Base-by-base conservation (phyloP, 192 early-diverging fungal species). In the Thamnidium elegans region DNA sequence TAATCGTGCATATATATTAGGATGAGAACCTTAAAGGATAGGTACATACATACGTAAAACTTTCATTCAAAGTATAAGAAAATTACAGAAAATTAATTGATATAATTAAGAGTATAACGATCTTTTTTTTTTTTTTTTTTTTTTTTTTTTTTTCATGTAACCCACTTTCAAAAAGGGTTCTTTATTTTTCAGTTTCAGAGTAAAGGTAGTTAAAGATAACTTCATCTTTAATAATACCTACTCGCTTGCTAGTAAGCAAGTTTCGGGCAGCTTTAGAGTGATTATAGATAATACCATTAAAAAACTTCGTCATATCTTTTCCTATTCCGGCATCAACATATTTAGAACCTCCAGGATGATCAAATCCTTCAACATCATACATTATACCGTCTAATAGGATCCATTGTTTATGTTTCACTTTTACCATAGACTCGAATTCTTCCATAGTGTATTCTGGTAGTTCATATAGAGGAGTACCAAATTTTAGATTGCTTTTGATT, bases 231-330 rank as follows among this genome's bases (percentile, higher is more conserved):
- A 85, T 66, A 60, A 86, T 81, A 66, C 84, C 87, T 48, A 88
- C 76, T 39, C 89, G 79, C 85, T 90, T 84, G 60, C 74, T 84
- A 11, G 85, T 81, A 81, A 93, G 76, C 55, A 97, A 76, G 76
- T 94, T 92, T 36, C 91, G 79, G 3, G 94, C 94, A 15, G 89
- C 92, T 66, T 93, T 96, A 65, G 88, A 85, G 69, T 97, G 95
- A 67, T 89, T 79, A 71, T 97, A 95, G 14, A 96, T 81, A 50
- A 88, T 91, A 13, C 95, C 94, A 60, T 95, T 91, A 78, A 96
- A 95, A 0, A 89, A 78, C 17, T 74, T 79, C 6, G 94, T 94
- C 66, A 89, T 83, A 66, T 97, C 92, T 71, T 89, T 88, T 64
- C 95, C 95, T 42, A 95, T 79, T 20, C 77, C 81, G 54, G 83